Evolutionary conservation across 768 basidiomycete genomes (phyloP).

Genomic region (Cantharellus cinnabarinus): DNA sequence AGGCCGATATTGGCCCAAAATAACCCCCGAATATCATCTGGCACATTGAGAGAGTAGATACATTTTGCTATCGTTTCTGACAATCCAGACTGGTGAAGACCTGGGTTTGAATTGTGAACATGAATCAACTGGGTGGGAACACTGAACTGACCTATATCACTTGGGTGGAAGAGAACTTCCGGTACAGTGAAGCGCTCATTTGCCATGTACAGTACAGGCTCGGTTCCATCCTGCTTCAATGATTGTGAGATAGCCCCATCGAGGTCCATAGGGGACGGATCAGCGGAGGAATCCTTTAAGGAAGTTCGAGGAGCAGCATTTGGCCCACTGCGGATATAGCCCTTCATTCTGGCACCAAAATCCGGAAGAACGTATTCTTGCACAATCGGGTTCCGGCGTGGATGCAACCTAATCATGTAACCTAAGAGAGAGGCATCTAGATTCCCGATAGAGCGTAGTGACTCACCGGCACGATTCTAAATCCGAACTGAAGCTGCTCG

Average conservation of each 20-base stretch:
- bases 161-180: slow-evolving; percentile 79
- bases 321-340: slow-evolving; percentile 28
- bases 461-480: slow-evolving; percentile 62
- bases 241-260: slow-evolving; percentile 6
- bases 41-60: slow-evolving; percentile 39
- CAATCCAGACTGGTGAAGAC: slow-evolving; percentile 64
- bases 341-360: slow-evolving; percentile 30
- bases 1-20: slow-evolving; percentile 90
- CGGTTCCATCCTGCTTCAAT: slow-evolving; percentile 8
- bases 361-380: slow-evolving; percentile 87
- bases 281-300: neutral
- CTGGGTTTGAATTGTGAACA: slow-evolving; percentile 17
- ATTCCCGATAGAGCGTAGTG: neutral
- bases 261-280: neutral
- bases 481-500: slow-evolving; percentile 44
- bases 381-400: slow-evolving; percentile 44
- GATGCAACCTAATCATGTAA: slow-evolving; percentile 20
- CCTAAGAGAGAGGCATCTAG: slow-evolving; percentile 2
- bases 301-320: neutral
- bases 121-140: neutral
- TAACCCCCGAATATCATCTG: slow-evolving; percentile 70
- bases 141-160: slow-evolving; percentile 52
- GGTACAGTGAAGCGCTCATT: slow-evolving; percentile 86
- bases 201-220: slow-evolving; percentile 54
- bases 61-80: slow-evolving; percentile 53